These are phyloP conservation scores for Phytophthora sojae DNA, from an alignment of 352 stramenopile genomes.

Conservation along the genomic window DNA sequence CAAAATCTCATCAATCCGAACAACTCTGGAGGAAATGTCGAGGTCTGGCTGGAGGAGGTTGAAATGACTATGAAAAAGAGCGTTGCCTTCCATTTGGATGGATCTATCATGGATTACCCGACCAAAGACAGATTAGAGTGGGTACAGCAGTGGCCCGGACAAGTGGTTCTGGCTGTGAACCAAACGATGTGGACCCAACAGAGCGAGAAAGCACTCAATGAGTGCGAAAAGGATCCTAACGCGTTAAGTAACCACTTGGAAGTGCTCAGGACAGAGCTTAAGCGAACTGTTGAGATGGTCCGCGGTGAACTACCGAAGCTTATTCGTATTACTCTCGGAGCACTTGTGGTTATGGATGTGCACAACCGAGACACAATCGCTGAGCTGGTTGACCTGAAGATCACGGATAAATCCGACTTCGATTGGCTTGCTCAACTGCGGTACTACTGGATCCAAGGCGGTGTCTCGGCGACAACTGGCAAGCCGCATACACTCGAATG, in stretches of 20 bases:
- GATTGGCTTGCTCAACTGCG: constrained; percentile 94
- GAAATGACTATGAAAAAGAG: constrained; percentile 91
- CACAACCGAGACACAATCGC: constrained; percentile 95
- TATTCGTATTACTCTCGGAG: constrained; percentile 91
- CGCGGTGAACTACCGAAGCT: constrained; percentile 93
- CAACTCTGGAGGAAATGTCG: constrained; percentile 94
- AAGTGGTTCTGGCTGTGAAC: constrained; percentile 93
- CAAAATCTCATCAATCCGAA: constrained; percentile 95
- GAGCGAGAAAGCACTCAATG: constrained; percentile 75
- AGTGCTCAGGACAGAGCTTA: constrained; percentile 76
- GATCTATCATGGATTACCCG: constrained; percentile 86
- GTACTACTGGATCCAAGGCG: constrained; percentile 92
- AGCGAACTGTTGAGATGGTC: constrained; percentile 92
- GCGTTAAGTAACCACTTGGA: constrained; percentile 73
- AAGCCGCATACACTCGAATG: constrained; percentile 89
- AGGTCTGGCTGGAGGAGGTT: constrained; percentile 88
- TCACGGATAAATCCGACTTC: constrained; percentile 89
- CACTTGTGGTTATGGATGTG: constrained; percentile 96
- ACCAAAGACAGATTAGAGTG: constrained; percentile 90
- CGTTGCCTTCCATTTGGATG: constrained; percentile 82
- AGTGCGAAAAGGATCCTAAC: constrained; percentile 41
- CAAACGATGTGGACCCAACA: constrained; percentile 93
- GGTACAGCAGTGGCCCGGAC: constrained; percentile 93
- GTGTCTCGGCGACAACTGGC: constrained; percentile 86
- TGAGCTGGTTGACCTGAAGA: constrained; percentile 86